Evolutionary conservation across 441 rosid species (phyloP), one percentile per base, ranked within the genome.

Genomic region (Pelargonium australe): DNA sequence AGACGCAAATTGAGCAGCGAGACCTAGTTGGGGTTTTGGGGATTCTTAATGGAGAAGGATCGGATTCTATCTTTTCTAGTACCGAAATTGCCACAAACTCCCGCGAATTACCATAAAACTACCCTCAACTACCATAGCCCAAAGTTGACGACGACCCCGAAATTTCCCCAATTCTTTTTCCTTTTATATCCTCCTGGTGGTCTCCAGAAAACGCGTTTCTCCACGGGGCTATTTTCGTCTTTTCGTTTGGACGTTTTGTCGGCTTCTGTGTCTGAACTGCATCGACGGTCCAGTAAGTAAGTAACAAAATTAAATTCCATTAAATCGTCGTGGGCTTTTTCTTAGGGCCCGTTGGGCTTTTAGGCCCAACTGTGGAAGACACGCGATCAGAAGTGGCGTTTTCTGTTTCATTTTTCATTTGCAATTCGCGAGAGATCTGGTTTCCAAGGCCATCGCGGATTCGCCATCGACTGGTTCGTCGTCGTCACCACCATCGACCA

Each of bases 361-460:
- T 53, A 14, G 17, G 60, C 60, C 60, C 60, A 53, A n/a, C 9
- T 53, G 5, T 5, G 4, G 19, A 53, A 53, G 23, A 58, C 19
- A 58, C 63, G 63, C 63, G 63, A 25, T 19, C 63, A 3, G 23
- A 58, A 58, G 20, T 9, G 31, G 63, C 63, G 63, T 58, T 20
- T 58, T 8, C 16, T 14, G 63, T 58, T 19, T 58, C 10, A 1
- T 58, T 58, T 7, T 28, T 7, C 11, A 58, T 25, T 58, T 58
- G 63, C 63, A 13, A 58, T 58, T 58, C 34, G 63, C 63, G 63
- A 58, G 63, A 58, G 63, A 58, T 58, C 63, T 58, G 63, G 16
- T 20, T 58, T 49, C 55, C 14, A 44, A 49, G 55, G 55, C 55
- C 55, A 49, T 49, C 55, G 55, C 17, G 12, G 16, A 58, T 28